Conservation (phyloP, 2,329 filamentous ascomycete genomes). For the Bipolaris cookei region DNA sequence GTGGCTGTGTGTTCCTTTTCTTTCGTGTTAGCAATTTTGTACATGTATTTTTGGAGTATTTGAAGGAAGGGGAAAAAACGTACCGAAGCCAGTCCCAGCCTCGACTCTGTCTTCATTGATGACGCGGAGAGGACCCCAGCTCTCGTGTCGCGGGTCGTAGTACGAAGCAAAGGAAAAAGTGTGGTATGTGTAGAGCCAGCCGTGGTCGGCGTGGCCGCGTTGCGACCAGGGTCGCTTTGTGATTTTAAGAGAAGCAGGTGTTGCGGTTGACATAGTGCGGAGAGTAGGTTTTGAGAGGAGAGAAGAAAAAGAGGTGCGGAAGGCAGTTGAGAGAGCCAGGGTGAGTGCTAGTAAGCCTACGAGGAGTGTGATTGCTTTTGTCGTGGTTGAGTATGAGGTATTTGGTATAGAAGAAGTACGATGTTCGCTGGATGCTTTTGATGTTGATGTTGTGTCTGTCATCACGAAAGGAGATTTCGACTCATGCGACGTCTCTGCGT, state of each 20-base stretch:
- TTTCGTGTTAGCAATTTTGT: background rate
- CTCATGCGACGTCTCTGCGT: slow-evolving; percentile 8
- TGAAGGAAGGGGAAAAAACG: background rate
- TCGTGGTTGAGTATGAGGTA: slow-evolving; percentile 26
- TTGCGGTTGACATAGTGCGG: slow-evolving; percentile 51
- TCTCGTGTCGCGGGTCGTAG: slow-evolving; percentile 69
- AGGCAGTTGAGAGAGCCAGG: slow-evolving; percentile 54
- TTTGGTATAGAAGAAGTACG: slow-evolving; percentile 19
- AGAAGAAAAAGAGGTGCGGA: slow-evolving; percentile 48
- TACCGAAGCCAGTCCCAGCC: slow-evolving; percentile 72
- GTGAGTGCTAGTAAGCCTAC: slow-evolving; percentile 51
- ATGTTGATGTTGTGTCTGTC: slow-evolving; percentile 37
- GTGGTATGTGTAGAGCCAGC: slow-evolving; percentile 88
- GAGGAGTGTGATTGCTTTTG: slow-evolving; percentile 39
- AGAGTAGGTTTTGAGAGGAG: slow-evolving; percentile 39
- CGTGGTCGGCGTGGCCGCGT: slow-evolving; percentile 80
- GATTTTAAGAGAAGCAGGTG: slow-evolving; percentile 62
- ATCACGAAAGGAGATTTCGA: slow-evolving; percentile 31
- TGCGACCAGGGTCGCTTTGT: slow-evolving; percentile 73
- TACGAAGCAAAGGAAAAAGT: slow-evolving; percentile 81
- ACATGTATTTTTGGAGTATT: too few species aligned
- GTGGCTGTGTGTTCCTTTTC: slow-evolving; percentile 73
- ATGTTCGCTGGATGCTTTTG: slow-evolving; percentile 11
- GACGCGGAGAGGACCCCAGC: slow-evolving; percentile 79
- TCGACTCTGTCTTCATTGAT: slow-evolving; percentile 88